Evolutionary conservation across 108 stramenopile genomes (phyloP).

Genomic region (Stephanodiscus minutulus): DNA sequence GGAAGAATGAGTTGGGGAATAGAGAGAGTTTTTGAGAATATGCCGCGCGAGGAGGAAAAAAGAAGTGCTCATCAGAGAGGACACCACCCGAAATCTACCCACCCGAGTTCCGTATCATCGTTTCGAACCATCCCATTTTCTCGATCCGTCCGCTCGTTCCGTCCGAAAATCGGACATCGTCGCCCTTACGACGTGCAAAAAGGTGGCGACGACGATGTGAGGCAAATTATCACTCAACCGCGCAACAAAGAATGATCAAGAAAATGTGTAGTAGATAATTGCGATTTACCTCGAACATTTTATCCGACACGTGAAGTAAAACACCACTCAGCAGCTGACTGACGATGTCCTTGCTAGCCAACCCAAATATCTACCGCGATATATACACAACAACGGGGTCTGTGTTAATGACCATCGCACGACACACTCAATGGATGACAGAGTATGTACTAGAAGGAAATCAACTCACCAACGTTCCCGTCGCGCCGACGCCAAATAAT

Average conservation of each 20-base stretch:
- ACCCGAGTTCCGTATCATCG: conserved; percentile 40
- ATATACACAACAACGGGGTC: conserved; percentile 40
- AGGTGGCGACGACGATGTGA: neutral
- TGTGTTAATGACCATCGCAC: neutral
- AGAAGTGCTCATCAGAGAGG: neutral
- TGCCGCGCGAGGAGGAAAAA: neutral
- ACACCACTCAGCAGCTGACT: conserved; percentile 64
- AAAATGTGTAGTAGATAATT: neutral
- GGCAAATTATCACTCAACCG: neutral
- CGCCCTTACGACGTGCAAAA: conserved; percentile 44
- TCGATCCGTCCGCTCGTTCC: conserved; percentile 37
- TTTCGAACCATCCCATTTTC: conserved; percentile 47
- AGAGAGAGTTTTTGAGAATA: too few relatives aligned
- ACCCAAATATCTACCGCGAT: conserved; percentile 50
- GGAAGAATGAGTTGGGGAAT: too few relatives aligned
- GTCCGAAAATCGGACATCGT: conserved; percentile 49
- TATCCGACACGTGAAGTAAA: conserved; percentile 54
- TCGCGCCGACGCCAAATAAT: conserved; percentile 43
- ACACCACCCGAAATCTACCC: conserved; percentile 7
- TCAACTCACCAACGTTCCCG: conserved; percentile 32
- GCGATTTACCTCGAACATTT: conserved; percentile 50
- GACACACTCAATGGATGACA: neutral
- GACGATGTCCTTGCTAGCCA: conserved; percentile 66
- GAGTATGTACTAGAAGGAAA: neutral
- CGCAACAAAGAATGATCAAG: neutral